phyloP scores from a whole-genome alignment of 768 basidiomycete genomes.

The Lentinula lateritia region DNA sequence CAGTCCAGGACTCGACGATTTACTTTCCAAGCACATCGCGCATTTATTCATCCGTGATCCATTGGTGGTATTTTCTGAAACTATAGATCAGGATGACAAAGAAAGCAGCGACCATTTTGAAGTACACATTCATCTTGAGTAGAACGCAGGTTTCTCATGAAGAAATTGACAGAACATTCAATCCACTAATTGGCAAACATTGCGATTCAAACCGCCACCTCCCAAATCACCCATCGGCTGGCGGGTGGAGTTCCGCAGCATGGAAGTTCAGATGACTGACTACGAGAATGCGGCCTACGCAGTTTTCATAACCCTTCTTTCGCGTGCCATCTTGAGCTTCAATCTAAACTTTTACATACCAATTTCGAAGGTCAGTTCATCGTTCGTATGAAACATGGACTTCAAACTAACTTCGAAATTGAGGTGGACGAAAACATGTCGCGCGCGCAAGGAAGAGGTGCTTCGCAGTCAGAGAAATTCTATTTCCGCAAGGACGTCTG shows the following conservation, averaged over 20 bases:
- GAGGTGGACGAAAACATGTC: constrained; percentile 98
- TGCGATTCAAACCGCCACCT: constrained; percentile 98
- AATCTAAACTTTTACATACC: constrained; percentile 94
- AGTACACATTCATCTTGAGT: constrained; percentile 32
- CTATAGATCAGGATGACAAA: constrained; percentile 85
- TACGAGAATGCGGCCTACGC: constrained; percentile 98
- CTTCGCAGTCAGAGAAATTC: constrained; percentile 69
- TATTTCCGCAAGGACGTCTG: constrained; percentile 88
- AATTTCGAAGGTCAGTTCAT: constrained; percentile 75
- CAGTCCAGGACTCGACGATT: constrained; percentile 69
- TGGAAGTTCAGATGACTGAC: constrained; percentile 99
- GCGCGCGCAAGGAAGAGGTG: constrained; percentile 81
- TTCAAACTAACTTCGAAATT: background rate
- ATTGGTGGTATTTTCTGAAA: constrained; percentile 91
- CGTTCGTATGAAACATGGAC: background rate
- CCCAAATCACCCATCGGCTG: constrained; percentile 91
- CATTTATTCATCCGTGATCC: constrained; percentile 98
- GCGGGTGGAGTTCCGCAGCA: constrained; percentile 97
- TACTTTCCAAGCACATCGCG: constrained; percentile 86
- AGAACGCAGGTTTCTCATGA: constrained; percentile 3
- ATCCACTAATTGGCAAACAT: constrained; percentile 99
- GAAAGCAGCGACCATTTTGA: constrained; percentile 94
- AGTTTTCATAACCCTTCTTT: constrained; percentile 90
- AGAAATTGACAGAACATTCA: constrained; percentile 73
- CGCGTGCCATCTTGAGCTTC: constrained; percentile 88